These are phyloP conservation scores for Stagonosporopsis cucurbitacearum DNA, from an alignment of 2,329 filamentous ascomycete genomes.

Conservation along the genomic window DNA sequence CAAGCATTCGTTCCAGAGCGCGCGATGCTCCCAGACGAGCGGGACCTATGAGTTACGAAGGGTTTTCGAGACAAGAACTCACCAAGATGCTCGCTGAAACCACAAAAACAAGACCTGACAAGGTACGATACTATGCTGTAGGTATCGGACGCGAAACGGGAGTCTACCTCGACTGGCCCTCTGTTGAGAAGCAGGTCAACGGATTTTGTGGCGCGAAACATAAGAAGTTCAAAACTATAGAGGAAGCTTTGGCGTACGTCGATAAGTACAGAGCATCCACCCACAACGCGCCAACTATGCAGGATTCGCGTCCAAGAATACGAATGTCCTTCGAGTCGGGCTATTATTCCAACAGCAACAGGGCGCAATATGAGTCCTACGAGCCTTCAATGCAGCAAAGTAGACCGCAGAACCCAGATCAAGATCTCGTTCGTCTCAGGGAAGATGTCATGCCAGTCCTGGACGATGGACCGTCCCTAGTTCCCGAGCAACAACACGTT, in stretches of 20 bases:
- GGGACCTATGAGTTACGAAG: not conserved
- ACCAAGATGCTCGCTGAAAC: slow-evolving; percentile 72
- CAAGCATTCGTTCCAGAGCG: slow-evolving; percentile 58
- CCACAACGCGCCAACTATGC: not conserved
- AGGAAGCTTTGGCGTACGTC: slow-evolving; percentile 83
- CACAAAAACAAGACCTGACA: slow-evolving; percentile 49
- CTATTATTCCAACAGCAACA: not conserved
- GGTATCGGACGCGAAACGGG: slow-evolving; percentile 63
- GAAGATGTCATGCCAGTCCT: not conserved
- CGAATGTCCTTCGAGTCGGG: not conserved
- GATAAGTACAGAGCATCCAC: slow-evolving; percentile 12
- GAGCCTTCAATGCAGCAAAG: not conserved
- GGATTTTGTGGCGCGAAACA: slow-evolving; percentile 71
- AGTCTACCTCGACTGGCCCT: slow-evolving; percentile 70
- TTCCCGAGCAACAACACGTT: slow-evolving; percentile 56
- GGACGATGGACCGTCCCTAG: slow-evolving; percentile 41
- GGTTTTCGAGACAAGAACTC: slow-evolving; percentile 41
- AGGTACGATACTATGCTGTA: slow-evolving; percentile 65
- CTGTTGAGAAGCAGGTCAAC: slow-evolving; percentile 73
- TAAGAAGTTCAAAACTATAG: slow-evolving; percentile 54
- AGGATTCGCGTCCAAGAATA: not conserved
- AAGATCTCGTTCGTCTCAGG: not conserved
- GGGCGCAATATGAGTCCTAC: not conserved
- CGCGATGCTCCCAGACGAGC: not conserved
- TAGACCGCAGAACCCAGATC: too few species aligned